phyloP scores from a whole-genome alignment of 176 grass and related monocot genomes.

The Triticum monococcum region DNA sequence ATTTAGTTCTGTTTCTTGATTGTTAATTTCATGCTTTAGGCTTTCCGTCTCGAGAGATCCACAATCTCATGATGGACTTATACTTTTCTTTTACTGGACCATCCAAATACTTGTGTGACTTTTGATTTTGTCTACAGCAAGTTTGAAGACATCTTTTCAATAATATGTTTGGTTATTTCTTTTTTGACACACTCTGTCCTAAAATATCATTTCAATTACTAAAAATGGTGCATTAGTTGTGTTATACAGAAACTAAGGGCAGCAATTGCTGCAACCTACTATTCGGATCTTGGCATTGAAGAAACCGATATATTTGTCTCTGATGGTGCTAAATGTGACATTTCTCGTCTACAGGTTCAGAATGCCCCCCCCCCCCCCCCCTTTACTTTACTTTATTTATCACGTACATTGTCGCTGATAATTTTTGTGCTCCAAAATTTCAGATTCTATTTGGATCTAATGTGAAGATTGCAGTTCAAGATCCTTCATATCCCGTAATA shows the following conservation, averaged over 20 bases:
- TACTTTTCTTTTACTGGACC: neutral
- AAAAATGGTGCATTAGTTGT: constrained; percentile 2
- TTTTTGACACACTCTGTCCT: neutral
- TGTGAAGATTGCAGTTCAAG: constrained; percentile 83
- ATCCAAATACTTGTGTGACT: neutral
- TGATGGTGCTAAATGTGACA: constrained; percentile 99
- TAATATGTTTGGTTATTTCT: neutral
- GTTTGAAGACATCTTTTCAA: neutral
- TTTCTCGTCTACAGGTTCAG: constrained; percentile 87
- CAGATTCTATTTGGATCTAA: constrained; percentile 94
- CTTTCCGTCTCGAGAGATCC: no score
- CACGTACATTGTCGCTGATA: neutral
- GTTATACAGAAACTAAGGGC: constrained; percentile 74
- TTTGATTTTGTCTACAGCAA: neutral
- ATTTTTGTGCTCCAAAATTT: constrained; percentile 18
- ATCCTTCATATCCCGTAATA: constrained; percentile 93
- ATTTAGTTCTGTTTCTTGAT: neutral
- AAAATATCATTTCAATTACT: neutral
- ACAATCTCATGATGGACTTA: neutral
- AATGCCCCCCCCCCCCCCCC: neutral
- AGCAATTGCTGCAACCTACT: constrained; percentile 80
- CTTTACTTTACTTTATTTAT: neutral
- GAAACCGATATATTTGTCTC: constrained; percentile 93
- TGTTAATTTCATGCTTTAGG: neutral
- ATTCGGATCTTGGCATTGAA: constrained; percentile 76